A percentile compares a stretch with the other conserved stretches of the same genome.
Conservation (phyloP, 83 land plant genomes). For the Diphasiastrum complanatum region DNA sequence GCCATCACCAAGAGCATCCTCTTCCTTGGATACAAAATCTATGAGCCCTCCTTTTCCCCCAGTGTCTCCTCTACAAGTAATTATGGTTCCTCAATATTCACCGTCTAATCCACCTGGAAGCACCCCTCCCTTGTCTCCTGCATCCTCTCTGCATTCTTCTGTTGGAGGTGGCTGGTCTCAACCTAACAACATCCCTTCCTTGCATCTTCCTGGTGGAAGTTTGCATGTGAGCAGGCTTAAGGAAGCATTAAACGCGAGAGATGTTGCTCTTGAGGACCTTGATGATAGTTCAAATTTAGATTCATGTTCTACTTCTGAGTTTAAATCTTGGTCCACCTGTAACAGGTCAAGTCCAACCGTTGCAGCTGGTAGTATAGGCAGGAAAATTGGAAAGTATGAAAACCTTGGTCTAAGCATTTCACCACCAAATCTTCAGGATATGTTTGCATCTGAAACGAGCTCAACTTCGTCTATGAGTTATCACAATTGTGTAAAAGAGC, state of each 20-base stretch:
- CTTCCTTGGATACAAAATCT: conserved; percentile 11
- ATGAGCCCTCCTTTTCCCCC: conserved; percentile 16
- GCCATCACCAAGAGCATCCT: conserved; percentile 19
- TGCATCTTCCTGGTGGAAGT: conserved; percentile 21
- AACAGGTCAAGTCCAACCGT: background rate
- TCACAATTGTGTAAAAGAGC: too few species aligned
- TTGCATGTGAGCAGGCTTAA: conserved; percentile 18
- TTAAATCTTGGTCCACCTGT: background rate
- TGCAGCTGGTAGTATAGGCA: background rate
- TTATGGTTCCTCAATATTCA: conserved; percentile 15
- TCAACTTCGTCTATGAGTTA: too few species aligned
- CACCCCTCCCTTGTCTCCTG: conserved; percentile 26
- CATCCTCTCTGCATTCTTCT: background rate
- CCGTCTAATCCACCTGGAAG: conserved; percentile 5
- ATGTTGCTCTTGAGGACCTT: conserved; percentile 9
- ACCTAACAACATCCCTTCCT: conserved; percentile 6
- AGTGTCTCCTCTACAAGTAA: conserved; percentile 10
- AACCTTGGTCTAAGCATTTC: conserved; percentile 17
- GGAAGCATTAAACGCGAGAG: conserved; percentile 19
- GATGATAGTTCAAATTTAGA: conserved; percentile 3
- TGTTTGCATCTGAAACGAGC: conserved; percentile 16
- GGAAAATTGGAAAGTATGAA: background rate
- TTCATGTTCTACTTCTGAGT: background rate
- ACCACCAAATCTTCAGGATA: conserved; percentile 10
- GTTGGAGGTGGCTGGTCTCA: conserved; percentile 15